Evolutionary conservation across 257 asterid genomes (phyloP).

Genomic region (Salvia miltiorrhiza): DNA sequence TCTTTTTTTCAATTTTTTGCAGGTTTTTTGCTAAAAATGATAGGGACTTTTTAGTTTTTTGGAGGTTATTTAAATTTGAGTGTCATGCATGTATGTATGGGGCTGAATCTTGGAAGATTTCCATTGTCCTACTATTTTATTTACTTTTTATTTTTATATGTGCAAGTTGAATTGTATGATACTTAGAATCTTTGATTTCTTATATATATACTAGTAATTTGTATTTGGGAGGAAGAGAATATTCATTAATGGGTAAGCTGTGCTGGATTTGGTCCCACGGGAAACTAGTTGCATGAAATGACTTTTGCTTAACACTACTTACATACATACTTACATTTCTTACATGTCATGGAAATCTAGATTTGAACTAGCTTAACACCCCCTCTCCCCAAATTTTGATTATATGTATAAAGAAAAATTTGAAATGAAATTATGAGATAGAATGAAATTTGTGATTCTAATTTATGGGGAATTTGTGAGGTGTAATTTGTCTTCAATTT

Average conservation of each 20-base stretch:
- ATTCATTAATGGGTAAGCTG: conserved; percentile 18
- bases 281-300: conserved; percentile 6
- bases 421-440: no score
- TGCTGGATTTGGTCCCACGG: conserved; percentile 3
- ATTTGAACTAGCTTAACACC: no score
- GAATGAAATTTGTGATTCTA: no score
- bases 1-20: not conserved
- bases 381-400: no score
- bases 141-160: not conserved
- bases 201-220: not conserved
- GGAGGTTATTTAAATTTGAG: not conserved
- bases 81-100: conserved; percentile 14
- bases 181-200: conserved; percentile 23
- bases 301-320: not conserved
- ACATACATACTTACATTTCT: not conserved
- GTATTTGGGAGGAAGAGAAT: conserved; percentile 16
- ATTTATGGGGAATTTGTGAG: no score
- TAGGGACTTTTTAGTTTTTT: not conserved
- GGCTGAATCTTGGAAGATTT: conserved; percentile 19
- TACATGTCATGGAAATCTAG: not conserved
- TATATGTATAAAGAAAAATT: no score
- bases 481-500: no score
- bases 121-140: not conserved
- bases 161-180: conserved; percentile 19
- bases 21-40: conserved; percentile 1